Percentiles rank a stretch among this genome's conserved stretches.
phyloP scores from a whole-genome alignment of 208 protist species.

The Wallacemonas sp. region DNA sequence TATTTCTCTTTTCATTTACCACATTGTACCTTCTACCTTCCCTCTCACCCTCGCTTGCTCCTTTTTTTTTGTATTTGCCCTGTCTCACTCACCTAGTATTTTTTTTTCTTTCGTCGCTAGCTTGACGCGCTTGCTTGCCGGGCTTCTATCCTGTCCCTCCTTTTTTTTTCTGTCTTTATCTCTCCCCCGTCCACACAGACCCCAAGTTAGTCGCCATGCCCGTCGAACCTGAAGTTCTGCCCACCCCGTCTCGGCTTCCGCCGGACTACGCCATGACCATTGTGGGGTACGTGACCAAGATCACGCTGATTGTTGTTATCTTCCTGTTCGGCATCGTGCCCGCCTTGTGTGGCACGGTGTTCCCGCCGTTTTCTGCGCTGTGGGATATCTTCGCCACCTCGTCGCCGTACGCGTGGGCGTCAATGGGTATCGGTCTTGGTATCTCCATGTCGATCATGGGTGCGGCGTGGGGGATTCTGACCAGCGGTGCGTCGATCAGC shows the following conservation, averaged over 20 bases:
- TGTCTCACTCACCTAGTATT: no score
- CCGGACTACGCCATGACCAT: slow-evolving; percentile 79
- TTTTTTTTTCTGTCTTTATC: no score
- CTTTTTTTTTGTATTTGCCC: no score
- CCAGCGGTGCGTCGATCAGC: slow-evolving; percentile 84
- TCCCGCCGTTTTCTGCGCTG: slow-evolving; percentile 76
- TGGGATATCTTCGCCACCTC: slow-evolving; percentile 67
- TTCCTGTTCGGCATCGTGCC: slow-evolving; percentile 80
- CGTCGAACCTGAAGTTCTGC: slow-evolving; percentile 80
- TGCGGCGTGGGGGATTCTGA: slow-evolving; percentile 90
- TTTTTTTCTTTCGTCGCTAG: no score
- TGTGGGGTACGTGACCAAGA: slow-evolving; percentile 46
- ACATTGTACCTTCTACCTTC: no score
- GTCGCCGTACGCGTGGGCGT: slow-evolving; percentile 82
- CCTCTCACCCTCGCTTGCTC: no score
- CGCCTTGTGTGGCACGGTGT: slow-evolving; percentile 75
- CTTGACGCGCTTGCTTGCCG: no score
- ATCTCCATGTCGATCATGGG: slow-evolving; percentile 88
- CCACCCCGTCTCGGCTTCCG: slow-evolving; percentile 72
- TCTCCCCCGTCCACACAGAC: no score
- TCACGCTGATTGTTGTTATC: slow-evolving; percentile 59
- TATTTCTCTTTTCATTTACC: no score
- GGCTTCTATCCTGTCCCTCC: no score
- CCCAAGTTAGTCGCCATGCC: no score
- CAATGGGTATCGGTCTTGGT: slow-evolving; percentile 75